Percentiles rank a stretch among this genome's conserved stretches.
These are phyloP conservation scores for Cenococcum geophilum DNA, from an alignment of 495 filamentous ascomycete species.

Conservation along the genomic window DNA sequence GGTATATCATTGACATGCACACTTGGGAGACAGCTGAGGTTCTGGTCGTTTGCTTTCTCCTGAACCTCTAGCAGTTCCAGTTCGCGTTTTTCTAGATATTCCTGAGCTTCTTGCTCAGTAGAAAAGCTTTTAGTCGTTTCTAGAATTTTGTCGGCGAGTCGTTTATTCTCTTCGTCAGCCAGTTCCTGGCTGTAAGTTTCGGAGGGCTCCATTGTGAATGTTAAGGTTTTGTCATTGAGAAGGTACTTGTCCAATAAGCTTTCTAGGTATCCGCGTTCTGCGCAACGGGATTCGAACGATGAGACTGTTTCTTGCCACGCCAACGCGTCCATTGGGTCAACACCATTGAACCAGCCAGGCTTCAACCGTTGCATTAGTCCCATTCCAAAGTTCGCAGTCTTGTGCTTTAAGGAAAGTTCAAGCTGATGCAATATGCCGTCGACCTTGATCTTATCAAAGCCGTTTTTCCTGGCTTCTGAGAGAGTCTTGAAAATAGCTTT, in stretches of 20 bases:
- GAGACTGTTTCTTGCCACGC: conserved; percentile 83
- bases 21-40: conserved; percentile 81
- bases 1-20: conserved; percentile 84
- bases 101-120: conserved; percentile 60
- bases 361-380: conserved; percentile 80
- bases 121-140: conserved; percentile 63
- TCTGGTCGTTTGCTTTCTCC: conserved; percentile 69
- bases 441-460: conserved; percentile 83
- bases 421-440: conserved; percentile 91
- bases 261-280: conserved; percentile 72
- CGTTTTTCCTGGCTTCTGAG: conserved; percentile 55
- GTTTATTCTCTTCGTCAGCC: conserved; percentile 66
- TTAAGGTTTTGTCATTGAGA: conserved; percentile 75
- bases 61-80: conserved; percentile 76
- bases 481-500: conserved; percentile 63
- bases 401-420: conserved; percentile 85
- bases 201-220: conserved; percentile 91
- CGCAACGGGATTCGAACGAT: conserved; percentile 68
- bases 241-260: conserved; percentile 83
- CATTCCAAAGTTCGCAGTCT: conserved; percentile 91
- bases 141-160: conserved; percentile 63
- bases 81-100: conserved; percentile 66
- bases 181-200: conserved; percentile 63
- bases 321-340: conserved; percentile 83
- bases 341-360: conserved; percentile 88